Evolutionary conservation across 495 filamentous ascomycete genomes (phyloP).

Genomic region (Penicillium bialowiezense): DNA sequence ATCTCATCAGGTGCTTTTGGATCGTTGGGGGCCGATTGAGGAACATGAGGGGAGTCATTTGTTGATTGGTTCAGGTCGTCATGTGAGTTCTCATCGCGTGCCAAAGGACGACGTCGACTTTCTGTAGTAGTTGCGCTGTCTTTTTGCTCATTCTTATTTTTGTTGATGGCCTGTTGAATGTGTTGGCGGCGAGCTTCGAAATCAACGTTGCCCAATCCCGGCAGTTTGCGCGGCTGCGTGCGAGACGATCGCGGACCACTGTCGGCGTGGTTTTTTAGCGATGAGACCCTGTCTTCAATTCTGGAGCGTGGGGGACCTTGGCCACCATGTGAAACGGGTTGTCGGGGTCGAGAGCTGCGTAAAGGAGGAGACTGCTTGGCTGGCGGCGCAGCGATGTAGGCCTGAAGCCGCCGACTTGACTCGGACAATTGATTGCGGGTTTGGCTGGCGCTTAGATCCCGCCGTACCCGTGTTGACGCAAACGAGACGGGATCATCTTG

Average conservation of each 20-base stretch:
- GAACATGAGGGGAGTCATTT: slow-evolving; percentile 12
- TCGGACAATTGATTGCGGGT: slow-evolving; percentile 34
- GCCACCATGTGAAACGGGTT: slow-evolving; percentile 72
- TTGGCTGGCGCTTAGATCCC: slow-evolving; percentile 31
- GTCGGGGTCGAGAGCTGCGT: slow-evolving; percentile 76
- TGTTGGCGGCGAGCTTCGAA: slow-evolving; percentile 73
- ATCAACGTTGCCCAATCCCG: slow-evolving; percentile 67
- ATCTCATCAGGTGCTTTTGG: slow-evolving; percentile 20
- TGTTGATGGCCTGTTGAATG: slow-evolving; percentile 78
- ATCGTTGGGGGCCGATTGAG: slow-evolving; percentile 27
- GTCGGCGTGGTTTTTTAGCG: slow-evolving; percentile 34
- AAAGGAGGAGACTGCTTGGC: slow-evolving; percentile 70
- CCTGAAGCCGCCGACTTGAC: slow-evolving; percentile 53
- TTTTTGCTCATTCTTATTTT: slow-evolving; percentile 53
- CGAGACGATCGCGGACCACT: slow-evolving; percentile 31
- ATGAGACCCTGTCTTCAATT: slow-evolving; percentile 47
- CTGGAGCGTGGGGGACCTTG: slow-evolving; percentile 64
- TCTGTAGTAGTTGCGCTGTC: slow-evolving; percentile 47
- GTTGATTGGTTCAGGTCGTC: slow-evolving; percentile 19
- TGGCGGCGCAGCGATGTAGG: slow-evolving; percentile 63
- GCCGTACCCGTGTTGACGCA: slow-evolving; percentile 32
- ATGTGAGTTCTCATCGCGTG: slow-evolving; percentile 32
- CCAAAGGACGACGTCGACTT: slow-evolving; percentile 33
- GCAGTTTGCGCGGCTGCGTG: slow-evolving; percentile 39
- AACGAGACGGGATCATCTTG: slow-evolving; percentile 31